These are phyloP conservation scores for Albizia julibrissin DNA, from an alignment of 306 rosid genomes.

Conservation along the genomic window DNA sequence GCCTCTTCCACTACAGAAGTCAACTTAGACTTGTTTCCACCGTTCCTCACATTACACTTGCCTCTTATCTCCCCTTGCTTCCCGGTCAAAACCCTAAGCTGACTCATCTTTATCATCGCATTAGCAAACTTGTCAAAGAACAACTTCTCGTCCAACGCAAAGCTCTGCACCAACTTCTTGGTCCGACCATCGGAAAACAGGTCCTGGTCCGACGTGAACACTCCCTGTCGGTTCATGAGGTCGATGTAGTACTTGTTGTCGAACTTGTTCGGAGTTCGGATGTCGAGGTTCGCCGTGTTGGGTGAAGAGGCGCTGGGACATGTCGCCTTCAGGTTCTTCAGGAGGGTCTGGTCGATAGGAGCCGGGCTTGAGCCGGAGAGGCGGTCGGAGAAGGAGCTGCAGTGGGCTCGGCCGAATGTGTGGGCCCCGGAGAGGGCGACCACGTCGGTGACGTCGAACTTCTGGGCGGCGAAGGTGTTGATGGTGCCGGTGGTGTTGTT, in stretches of 20 bases:
- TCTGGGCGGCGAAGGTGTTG: background rate
- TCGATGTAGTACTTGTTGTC: conserved; percentile 64
- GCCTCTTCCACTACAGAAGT: conserved; percentile 33
- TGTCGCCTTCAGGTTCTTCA: background rate
- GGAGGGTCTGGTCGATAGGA: conserved; percentile 39
- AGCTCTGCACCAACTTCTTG: conserved; percentile 42
- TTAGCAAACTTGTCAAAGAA: conserved; percentile 50
- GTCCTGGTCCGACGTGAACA: conserved; percentile 64
- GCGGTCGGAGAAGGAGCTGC: conserved; percentile 37
- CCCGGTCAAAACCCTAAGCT: conserved; percentile 53
- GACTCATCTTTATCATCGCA: conserved; percentile 59
- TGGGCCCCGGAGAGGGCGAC: conserved; percentile 72
- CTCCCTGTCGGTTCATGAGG: conserved; percentile 56
- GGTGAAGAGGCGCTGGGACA: conserved; percentile 17
- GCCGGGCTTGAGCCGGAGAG: conserved; percentile 37
- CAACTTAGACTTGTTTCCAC: background rate
- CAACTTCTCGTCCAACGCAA: conserved; percentile 41
- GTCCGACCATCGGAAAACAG: conserved; percentile 35
- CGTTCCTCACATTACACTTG: background rate
- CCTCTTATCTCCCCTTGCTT: conserved; percentile 49
- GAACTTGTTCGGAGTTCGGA: conserved; percentile 43
- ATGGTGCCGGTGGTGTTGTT: conserved; percentile 29
- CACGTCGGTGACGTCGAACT: conserved; percentile 43
- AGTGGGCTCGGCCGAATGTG: conserved; percentile 50
- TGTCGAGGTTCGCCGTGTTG: conserved; percentile 40